Base-by-base conservation (phyloP, 2,329 filamentous ascomycete genomes). In the Talaromyces sp. region DNA sequence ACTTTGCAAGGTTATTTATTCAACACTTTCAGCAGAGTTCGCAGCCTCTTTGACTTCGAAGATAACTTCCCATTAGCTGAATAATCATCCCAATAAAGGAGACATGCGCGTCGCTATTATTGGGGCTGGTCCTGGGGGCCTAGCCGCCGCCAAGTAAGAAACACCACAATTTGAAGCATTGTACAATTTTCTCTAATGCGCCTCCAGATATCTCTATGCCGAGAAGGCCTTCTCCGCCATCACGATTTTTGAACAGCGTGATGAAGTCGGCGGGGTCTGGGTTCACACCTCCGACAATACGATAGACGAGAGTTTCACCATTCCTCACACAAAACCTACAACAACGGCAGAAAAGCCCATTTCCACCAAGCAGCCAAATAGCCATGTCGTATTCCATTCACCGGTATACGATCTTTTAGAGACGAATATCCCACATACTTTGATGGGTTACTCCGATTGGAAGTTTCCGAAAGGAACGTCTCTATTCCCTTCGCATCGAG, bases 381-480 rank as follows among this genome's bases (percentile, higher is more conserved):
- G 92, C 62, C 78, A 81, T 56, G 68, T 81, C 1, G 82, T 87
- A 2, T 96, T 93, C 67, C 80, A 89, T n/a, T 90, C 89, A 17
- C 89, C 92, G 3, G 84, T 96, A 74, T 97, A 97, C 71, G 85
- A 91, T 48, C 76, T 81, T 21, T 77, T 97, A 13, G 87, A 96
- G 67, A 91, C 92, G 22, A 97, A 97, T 70, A 91, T 97, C 51
- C 89, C 91, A 0, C 84, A 88, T 60, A 78, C 80, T 0, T 70
- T 97, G 56, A 97, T 97, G 93, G 77, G 80, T 2, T 97, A 86
- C 71, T 87, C 86, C 2, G 89, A 93, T 64, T 76, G 83, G 8
- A 70, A 81, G 0, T 94, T 94, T 66, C 80, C 83, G 0, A 66
- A 79, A 1, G 80, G 84, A 10, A 79, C 81, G 7, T 84, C 87